These are phyloP conservation scores for Malassezia vespertilionis DNA, from an alignment of 1,284 basidiomycete genomes.

Conservation along the genomic window DNA sequence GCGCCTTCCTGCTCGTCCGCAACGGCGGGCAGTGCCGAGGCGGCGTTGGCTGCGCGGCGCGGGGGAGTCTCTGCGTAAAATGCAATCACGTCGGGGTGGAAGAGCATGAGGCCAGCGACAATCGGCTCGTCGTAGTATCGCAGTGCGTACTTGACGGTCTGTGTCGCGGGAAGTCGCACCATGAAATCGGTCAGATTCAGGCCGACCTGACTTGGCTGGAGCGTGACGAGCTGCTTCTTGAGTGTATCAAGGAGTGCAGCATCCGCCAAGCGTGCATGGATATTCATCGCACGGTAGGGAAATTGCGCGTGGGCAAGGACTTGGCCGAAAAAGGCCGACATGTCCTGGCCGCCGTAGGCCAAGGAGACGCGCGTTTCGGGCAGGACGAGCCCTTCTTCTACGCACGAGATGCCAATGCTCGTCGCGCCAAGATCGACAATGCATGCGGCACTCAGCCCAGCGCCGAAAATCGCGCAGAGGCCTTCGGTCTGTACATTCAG, in stretches of 20 bases:
- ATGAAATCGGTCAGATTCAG: slow-evolving; percentile 61
- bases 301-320: slow-evolving; percentile 71
- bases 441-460: slow-evolving; percentile 84
- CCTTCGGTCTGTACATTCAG: slow-evolving; percentile 53
- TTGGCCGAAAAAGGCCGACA: slow-evolving; percentile 75
- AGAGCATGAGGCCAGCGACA: slow-evolving; percentile 80
- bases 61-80: slow-evolving; percentile 49
- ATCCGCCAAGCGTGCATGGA: slow-evolving; percentile 28
- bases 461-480: slow-evolving; percentile 85
- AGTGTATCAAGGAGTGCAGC: slow-evolving; percentile 32
- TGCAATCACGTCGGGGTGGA: slow-evolving; percentile 81
- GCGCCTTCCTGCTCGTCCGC: slow-evolving; percentile 11
- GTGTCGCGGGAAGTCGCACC: slow-evolving; percentile 58
- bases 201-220: slow-evolving; percentile 41
- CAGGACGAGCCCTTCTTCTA: slow-evolving; percentile 85
- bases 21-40: not conserved
- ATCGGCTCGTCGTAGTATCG: slow-evolving; percentile 93
- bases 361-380: slow-evolving; percentile 76
- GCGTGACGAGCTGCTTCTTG: slow-evolving; percentile 38
- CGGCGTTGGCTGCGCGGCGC: not conserved
- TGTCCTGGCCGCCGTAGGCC: slow-evolving; percentile 81
- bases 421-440: slow-evolving; percentile 87
- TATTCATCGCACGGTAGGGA: slow-evolving; percentile 71
- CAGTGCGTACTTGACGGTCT: slow-evolving; percentile 76
- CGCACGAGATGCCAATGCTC: slow-evolving; percentile 75